Base-by-base conservation (phyloP, 495 filamentous ascomycete genomes). In the Cercophora samala region DNA sequence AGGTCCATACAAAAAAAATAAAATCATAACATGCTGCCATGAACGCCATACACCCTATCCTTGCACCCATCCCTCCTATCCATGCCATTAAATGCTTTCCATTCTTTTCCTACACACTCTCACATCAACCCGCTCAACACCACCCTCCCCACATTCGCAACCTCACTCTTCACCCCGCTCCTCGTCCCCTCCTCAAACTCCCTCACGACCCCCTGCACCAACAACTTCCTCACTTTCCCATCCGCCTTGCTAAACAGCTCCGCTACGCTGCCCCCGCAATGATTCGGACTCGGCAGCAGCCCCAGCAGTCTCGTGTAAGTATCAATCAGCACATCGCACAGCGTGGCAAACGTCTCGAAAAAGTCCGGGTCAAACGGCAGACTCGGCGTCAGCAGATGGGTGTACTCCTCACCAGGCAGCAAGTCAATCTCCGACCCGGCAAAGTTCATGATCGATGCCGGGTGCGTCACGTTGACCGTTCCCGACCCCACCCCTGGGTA, bases 351-450 rank as follows among this genome's bases (percentile, higher is more conserved):
- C 0, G 92, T 96, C 79, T 96, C 92, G 76, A 93, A 96, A 73
- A 96, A 99, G 77, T 99, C 95, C 11, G 94, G 94, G 60, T 98
- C 95, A 73, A 99, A 99, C 0, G 95, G 95, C 61, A 98, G 80
- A n/a, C 88, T 89, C 0, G 96, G 96, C 4, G 93, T 98, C 1
- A 95, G 81, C 5, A 99, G 87, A 76, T 93, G 89, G 0, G 87
- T 87, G 69, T 97, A 99, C 72, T 93, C 90, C 76, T 97, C 94
- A 18, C 91, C 85, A 0, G 84, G 83, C 2, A 87, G 64, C 9
- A 87, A 74, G 46, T 87, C 84, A 0, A 76, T 80, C 72, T 76
- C 83, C 64, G 69, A 75, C 58, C 72, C 76, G 69, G 63, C 80
- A 60, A 83, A 84, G 63, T 78, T 78, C 67, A 82, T 83, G 11